Percentiles rank a stretch among this genome's conserved stretches.
phyloP scores from a whole-genome alignment of 148 eudicot species.

The Diospyros lotus region DNA sequence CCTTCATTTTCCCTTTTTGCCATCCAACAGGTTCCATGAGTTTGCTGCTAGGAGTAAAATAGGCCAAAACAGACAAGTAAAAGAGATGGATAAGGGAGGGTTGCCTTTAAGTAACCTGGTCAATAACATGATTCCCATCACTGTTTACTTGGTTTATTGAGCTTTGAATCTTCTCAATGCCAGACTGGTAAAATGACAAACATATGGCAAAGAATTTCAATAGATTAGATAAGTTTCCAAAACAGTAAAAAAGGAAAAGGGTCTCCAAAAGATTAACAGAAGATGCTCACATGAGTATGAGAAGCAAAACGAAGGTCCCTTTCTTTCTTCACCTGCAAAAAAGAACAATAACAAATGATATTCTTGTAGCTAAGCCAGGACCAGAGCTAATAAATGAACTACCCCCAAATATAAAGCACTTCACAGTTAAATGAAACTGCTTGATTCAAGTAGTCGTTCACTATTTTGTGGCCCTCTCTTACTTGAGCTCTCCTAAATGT shows the following conservation, averaged over 20 bases:
- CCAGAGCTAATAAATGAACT: background rate
- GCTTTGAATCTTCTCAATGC: slow-evolving; percentile 1
- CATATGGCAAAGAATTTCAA: background rate
- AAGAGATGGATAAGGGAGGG: background rate
- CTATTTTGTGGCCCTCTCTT: background rate
- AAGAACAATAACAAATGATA: background rate
- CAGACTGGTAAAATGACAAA: slow-evolving; percentile 11
- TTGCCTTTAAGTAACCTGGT: slow-evolving; percentile 17
- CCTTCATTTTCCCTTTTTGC: background rate
- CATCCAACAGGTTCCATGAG: background rate
- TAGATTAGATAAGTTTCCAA: slow-evolving; percentile 6
- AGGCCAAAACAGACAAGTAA: background rate
- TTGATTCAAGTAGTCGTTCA: background rate
- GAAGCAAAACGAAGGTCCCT: background rate
- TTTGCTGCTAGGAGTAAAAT: background rate
- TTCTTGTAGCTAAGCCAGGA: background rate
- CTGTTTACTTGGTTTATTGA: background rate
- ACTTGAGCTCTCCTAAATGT: background rate
- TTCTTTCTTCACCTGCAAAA: slow-evolving; percentile 10
- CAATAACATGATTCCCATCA: slow-evolving; percentile 7
- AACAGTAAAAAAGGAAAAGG: background rate
- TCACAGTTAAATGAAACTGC: background rate
- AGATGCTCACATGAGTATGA: slow-evolving; percentile 11
- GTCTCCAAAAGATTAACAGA: background rate
- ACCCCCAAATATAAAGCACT: background rate